Evolutionary conservation across 768 basidiomycete species (phyloP).

Genomic region (Candolleomyces aberdarensis): DNA sequence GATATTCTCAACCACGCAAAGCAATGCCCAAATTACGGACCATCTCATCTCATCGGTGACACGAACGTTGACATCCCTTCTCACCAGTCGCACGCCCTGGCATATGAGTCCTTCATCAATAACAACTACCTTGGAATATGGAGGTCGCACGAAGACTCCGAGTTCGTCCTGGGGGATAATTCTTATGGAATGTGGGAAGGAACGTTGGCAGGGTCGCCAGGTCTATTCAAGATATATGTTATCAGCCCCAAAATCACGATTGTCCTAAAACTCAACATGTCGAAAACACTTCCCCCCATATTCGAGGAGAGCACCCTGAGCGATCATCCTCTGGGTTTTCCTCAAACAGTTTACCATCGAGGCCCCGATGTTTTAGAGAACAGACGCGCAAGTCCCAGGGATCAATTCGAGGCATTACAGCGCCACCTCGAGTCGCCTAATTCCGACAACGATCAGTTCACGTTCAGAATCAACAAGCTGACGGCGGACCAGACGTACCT

Average conservation of each 20-base stretch:
- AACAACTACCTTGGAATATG: conserved; percentile 31
- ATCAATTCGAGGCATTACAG: conserved; percentile 5
- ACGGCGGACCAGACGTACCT: conserved; percentile 13
- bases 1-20: conserved; percentile 17
- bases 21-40: conserved; percentile 16
- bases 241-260: conserved; percentile 32
- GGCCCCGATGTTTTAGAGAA: neutral
- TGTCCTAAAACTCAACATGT: conserved; percentile 16
- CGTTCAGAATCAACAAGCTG: conserved; percentile 20
- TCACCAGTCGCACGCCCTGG: conserved; percentile 22
- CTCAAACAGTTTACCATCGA: conserved; percentile 1
- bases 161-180: conserved; percentile 31
- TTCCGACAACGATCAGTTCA: conserved; percentile 18
- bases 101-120: conserved; percentile 25
- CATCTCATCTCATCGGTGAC: conserved; percentile 3
- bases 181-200: conserved; percentile 34
- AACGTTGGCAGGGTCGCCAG: conserved; percentile 13
- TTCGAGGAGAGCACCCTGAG: conserved; percentile 22
- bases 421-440: conserved; percentile 17
- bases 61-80: conserved; percentile 12
- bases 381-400: neutral
- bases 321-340: conserved; percentile 18
- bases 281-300: conserved; percentile 13
- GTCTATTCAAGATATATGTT: conserved; percentile 30
- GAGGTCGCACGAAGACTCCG: conserved; percentile 28